Percentiles rank a stretch among this genome's conserved stretches.
phyloP scores from a whole-genome alignment of 176 grass and related monocot species.

The Aegilops speltoides region DNA sequence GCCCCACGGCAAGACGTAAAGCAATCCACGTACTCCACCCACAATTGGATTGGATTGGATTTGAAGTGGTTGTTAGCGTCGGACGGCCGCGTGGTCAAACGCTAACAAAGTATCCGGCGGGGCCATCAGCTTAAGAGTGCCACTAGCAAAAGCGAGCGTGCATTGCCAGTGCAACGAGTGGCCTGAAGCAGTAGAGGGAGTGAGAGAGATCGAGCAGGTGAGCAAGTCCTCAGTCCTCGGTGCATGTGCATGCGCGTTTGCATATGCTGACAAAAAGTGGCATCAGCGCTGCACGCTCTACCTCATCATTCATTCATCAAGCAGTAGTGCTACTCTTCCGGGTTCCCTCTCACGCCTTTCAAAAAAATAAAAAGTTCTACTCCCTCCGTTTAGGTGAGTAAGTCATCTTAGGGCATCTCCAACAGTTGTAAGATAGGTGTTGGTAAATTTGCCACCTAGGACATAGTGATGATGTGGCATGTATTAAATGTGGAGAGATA shows the following conservation, averaged over 20 bases:
- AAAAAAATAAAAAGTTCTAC: too few species aligned
- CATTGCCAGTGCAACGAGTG: not conserved
- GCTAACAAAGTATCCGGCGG: not conserved
- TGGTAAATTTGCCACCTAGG: too few species aligned
- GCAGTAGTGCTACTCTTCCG: too few species aligned
- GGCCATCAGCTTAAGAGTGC: not conserved
- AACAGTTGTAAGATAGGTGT: too few species aligned
- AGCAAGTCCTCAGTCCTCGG: not conserved
- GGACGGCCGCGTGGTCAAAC: not conserved
- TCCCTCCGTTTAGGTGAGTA: too few species aligned
- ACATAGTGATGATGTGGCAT: too few species aligned
- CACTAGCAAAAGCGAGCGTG: not conserved
- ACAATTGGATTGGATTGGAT: not conserved
- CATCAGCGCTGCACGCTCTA: not conserved
- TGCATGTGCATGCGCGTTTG: not conserved
- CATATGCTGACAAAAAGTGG: not conserved
- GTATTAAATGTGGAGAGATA: too few species aligned
- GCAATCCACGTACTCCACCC: not conserved
- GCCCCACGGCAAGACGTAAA: not conserved
- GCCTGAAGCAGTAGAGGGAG: not conserved
- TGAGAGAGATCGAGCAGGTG: conserved; percentile 15
- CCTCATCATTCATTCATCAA: not conserved
- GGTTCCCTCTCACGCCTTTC: too few species aligned
- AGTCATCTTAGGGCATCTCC: too few species aligned
- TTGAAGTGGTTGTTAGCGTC: not conserved